Conservation (phyloP, 1,139 yeast genomes). For the Yamadazyma pseudoaaseri region DNA sequence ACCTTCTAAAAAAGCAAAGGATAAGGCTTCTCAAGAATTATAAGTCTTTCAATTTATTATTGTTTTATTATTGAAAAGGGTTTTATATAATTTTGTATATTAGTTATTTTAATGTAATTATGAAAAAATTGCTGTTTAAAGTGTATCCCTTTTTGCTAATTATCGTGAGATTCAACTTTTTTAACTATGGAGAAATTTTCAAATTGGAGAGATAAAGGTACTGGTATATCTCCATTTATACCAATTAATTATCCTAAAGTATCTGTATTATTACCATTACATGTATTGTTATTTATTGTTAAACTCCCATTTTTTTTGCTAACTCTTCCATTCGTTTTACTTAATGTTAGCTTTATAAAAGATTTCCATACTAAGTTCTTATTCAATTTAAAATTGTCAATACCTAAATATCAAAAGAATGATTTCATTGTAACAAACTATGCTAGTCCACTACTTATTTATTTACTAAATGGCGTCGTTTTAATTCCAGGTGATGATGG, state of each 20-base stretch:
- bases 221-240: slow-evolving; percentile 79
- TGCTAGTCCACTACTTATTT: slow-evolving; percentile 52
- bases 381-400: slow-evolving; percentile 24
- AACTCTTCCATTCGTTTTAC: slow-evolving; percentile 12
- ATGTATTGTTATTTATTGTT: slow-evolving; percentile 19
- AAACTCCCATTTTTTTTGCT: slow-evolving; percentile 29
- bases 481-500: slow-evolving; percentile 46
- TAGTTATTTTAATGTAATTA: slow-evolving; percentile 6
- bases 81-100: slow-evolving; percentile 6
- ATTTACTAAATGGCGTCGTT: slow-evolving; percentile 27
- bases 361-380: slow-evolving; percentile 19
- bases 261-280: slow-evolving; percentile 9
- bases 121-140: slow-evolving; percentile 5
- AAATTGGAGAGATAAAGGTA: slow-evolving; percentile 73
- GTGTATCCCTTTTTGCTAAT: no score
- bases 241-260: slow-evolving; percentile 35
- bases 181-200: slow-evolving; percentile 68
- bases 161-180: neutral
- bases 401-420: slow-evolving; percentile 26
- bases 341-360: slow-evolving; percentile 11
- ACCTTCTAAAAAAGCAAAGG: slow-evolving; percentile 82
- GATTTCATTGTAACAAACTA: slow-evolving; percentile 54
- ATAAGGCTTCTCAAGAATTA: slow-evolving; percentile 87
- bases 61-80: slow-evolving; percentile 4
- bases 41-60: slow-evolving; percentile 23